These are phyloP conservation scores for Poa annua DNA, from an alignment of 176 grass and related monocot genomes.

Conservation along the genomic window DNA sequence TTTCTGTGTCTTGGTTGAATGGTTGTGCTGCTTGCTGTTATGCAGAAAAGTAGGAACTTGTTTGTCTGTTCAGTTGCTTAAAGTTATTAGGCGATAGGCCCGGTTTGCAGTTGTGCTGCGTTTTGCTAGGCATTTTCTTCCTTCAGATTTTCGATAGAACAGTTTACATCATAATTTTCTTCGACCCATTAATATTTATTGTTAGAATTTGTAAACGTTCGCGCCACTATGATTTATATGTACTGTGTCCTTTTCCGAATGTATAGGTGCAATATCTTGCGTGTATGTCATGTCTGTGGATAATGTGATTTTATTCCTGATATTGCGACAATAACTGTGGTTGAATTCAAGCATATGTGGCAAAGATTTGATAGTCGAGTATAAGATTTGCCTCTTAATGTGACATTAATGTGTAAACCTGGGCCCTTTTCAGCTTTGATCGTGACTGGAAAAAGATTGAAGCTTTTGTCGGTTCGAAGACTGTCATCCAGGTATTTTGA, in stretches of 20 bases:
- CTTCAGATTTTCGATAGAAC: background rate
- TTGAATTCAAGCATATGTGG: slow-evolving; percentile 8
- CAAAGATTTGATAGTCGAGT: slow-evolving; percentile 17
- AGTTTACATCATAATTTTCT: background rate
- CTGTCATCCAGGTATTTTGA: slow-evolving; percentile 79
- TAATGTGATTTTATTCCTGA: background rate
- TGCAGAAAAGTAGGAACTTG: background rate
- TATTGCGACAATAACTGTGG: background rate
- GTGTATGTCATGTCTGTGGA: background rate
- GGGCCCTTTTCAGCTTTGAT: slow-evolving; percentile 69
- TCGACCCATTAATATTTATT: background rate
- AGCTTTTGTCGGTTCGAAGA: slow-evolving; percentile 96
- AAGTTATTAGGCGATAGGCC: background rate
- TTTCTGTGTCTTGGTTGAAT: background rate
- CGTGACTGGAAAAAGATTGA: slow-evolving; percentile 99
- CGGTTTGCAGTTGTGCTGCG: background rate
- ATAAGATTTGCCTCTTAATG: slow-evolving; percentile 1
- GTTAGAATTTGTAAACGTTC: background rate
- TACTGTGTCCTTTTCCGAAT: background rate
- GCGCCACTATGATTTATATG: slow-evolving; percentile 1
- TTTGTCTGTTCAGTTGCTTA: slow-evolving; percentile 13
- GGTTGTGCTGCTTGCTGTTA: background rate
- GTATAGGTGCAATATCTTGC: background rate
- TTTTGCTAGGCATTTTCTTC: background rate
- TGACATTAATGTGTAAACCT: slow-evolving; percentile 35